Percentiles rank a stretch among this genome's conserved stretches.
These are phyloP conservation scores for Jaapia argillacea DNA, from an alignment of 768 basidiomycete species.

Conservation along the genomic window DNA sequence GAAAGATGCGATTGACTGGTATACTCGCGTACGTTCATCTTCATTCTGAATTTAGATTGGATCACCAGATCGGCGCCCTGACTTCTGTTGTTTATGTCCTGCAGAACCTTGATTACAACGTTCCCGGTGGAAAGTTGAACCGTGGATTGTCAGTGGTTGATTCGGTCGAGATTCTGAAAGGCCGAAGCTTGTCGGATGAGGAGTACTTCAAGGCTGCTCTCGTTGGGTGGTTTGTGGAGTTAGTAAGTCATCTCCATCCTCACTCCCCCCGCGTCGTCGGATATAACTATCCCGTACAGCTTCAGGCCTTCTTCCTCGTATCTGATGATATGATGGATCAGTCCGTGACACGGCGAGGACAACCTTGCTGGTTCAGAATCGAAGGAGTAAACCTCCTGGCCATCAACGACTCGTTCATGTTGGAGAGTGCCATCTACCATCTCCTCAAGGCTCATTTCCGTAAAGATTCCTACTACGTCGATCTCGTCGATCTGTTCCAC, in stretches of 20 bases:
- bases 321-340: slow-evolving; percentile 97
- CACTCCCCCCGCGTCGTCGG: background rate
- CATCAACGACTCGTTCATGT: slow-evolving; percentile 95
- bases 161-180: slow-evolving; percentile 81
- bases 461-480: slow-evolving; percentile 69
- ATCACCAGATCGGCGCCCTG: background rate
- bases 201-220: slow-evolving; percentile 87
- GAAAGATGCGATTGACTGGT: slow-evolving; percentile 78
- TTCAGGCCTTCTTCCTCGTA: slow-evolving; percentile 97
- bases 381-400: slow-evolving; percentile 72
- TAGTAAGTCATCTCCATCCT: slow-evolving; percentile 52
- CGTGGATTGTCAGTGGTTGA: slow-evolving; percentile 95
- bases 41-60: background rate
- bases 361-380: slow-evolving; percentile 89
- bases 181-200: slow-evolving; percentile 55
- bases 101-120: slow-evolving; percentile 86
- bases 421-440: slow-evolving; percentile 88
- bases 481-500: slow-evolving; percentile 86
- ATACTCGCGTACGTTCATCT: slow-evolving; percentile 46
- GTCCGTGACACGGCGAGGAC: slow-evolving; percentile 86
- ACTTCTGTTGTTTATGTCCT: too few relatives aligned
- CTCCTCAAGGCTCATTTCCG: slow-evolving; percentile 86
- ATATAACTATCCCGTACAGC: slow-evolving; percentile 28
- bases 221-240: slow-evolving; percentile 92
- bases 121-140: slow-evolving; percentile 95